These are phyloP conservation scores for Alternaria dauci DNA, from an alignment of 2,329 filamentous ascomycete species.

Conservation along the genomic window DNA sequence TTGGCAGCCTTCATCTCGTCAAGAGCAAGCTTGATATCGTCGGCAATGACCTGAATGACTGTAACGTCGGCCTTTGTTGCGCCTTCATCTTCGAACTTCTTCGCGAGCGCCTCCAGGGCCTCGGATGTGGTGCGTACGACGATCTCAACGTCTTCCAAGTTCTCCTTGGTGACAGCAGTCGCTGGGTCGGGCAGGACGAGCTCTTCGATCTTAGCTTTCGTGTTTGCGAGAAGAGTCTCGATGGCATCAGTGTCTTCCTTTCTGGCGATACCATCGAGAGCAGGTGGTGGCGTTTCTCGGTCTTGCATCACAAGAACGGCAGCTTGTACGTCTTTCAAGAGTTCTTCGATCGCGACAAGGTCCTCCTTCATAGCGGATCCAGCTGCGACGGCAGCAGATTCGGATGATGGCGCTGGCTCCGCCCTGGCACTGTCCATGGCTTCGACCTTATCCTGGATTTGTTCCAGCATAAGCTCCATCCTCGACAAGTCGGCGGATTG, in stretches of 20 bases:
- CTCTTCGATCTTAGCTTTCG: conserved; percentile 87
- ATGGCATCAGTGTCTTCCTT: conserved; percentile 91
- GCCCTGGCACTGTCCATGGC: conserved; percentile 68
- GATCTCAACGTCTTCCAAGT: conserved; percentile 69
- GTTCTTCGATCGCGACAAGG: conserved; percentile 55
- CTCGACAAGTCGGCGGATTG: conserved; percentile 73
- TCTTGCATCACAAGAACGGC: conserved; percentile 56
- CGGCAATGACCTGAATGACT: conserved; percentile 78
- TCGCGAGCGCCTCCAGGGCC: conserved; percentile 70
- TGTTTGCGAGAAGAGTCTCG: conserved; percentile 87
- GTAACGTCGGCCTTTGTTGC: conserved; percentile 82
- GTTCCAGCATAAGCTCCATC: conserved; percentile 81
- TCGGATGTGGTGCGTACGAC: conserved; percentile 80
- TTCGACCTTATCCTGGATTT: conserved; percentile 86
- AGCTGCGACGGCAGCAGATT: conserved; percentile 39
- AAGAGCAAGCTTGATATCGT: conserved; percentile 76
- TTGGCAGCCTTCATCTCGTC: conserved; percentile 68
- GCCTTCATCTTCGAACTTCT: conserved; percentile 71
- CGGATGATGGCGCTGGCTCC: conserved; percentile 53
- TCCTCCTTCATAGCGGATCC: conserved; percentile 61
- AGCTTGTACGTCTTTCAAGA: conserved; percentile 66
- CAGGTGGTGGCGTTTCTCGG: conserved; percentile 31
- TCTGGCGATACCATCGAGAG: conserved; percentile 64
- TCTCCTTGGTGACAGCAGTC: conserved; percentile 69
- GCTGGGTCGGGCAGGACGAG: conserved; percentile 72